Evolutionary conservation across 1,139 yeast species (phyloP).

Genomic region (Geotrichum candidum): DNA sequence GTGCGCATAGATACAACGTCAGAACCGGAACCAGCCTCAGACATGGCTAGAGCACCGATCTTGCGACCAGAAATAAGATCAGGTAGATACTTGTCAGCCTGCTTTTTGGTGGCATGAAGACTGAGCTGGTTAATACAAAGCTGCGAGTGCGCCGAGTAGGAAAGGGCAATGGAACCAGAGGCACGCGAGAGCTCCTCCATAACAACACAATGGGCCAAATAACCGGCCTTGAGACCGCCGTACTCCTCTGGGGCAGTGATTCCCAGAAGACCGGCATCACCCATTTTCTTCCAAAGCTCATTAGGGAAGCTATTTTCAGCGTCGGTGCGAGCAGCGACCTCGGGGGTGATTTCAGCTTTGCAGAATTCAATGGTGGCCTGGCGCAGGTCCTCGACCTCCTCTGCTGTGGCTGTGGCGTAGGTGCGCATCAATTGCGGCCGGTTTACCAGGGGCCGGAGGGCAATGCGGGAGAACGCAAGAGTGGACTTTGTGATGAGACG

Average conservation of each 20-base stretch:
- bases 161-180: conserved; percentile 33
- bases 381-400: conserved; percentile 31
- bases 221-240: conserved; percentile 35
- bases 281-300: conserved; percentile 34
- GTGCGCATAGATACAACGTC: conserved; percentile 35
- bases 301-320: conserved; percentile 31
- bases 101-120: conserved; percentile 29
- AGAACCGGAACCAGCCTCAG: conserved; percentile 35
- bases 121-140: conserved; percentile 34
- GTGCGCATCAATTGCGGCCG: not conserved
- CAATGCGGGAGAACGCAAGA: conserved; percentile 7
- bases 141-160: conserved; percentile 36
- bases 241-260: conserved; percentile 34
- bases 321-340: conserved; percentile 31
- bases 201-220: conserved; percentile 33
- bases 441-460: conserved; percentile 1
- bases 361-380: conserved; percentile 33
- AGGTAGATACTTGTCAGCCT: conserved; percentile 32
- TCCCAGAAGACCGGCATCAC: conserved; percentile 35
- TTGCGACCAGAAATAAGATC: conserved; percentile 30
- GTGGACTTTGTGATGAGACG: not conserved
- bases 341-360: conserved; percentile 29
- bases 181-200: conserved; percentile 35
- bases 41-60: conserved; percentile 35
- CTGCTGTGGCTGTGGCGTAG: conserved; percentile 19